Conservation (phyloP, 164 flowering plant species). For the Tetrastigma voinierianum region DNA sequence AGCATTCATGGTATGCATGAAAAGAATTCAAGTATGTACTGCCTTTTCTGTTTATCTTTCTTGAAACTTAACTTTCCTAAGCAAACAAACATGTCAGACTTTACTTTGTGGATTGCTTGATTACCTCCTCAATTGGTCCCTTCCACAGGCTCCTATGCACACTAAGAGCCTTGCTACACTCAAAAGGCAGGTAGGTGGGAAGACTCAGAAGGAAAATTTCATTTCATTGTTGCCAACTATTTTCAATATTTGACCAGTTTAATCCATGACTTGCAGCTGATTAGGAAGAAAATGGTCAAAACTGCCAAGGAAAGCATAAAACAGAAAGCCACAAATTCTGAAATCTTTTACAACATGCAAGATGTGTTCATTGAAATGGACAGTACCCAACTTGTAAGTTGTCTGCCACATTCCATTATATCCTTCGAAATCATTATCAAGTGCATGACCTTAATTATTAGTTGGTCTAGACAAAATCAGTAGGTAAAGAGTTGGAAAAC, state of each 20-base stretch:
- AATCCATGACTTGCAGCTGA: slow-evolving; percentile 21
- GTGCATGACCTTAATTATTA: background rate
- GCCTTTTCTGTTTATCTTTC: background rate
- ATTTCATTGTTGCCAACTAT: background rate
- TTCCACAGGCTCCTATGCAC: slow-evolving; percentile 68
- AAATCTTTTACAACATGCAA: slow-evolving; percentile 54
- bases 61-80: background rate
- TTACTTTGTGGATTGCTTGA: slow-evolving; percentile 48
- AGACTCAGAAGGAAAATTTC: background rate
- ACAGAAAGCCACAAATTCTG: slow-evolving; percentile 39
- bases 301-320: slow-evolving; percentile 54
- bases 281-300: slow-evolving; percentile 45
- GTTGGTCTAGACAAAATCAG: slow-evolving; percentile 18
- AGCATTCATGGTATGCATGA: slow-evolving; percentile 33
- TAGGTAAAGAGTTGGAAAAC: slow-evolving; percentile 31
- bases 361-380: slow-evolving; percentile 40
- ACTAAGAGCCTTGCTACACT: slow-evolving; percentile 49
- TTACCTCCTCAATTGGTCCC: slow-evolving; percentile 54
- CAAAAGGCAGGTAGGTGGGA: slow-evolving; percentile 30
- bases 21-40: background rate
- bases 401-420: background rate
- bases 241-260: background rate
- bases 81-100: slow-evolving; percentile 23
- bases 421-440: background rate
- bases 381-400: slow-evolving; percentile 23